These are phyloP conservation scores for Suhomyces panamericanus DNA, from an alignment of 1,139 yeast genomes.

Conservation along the genomic window DNA sequence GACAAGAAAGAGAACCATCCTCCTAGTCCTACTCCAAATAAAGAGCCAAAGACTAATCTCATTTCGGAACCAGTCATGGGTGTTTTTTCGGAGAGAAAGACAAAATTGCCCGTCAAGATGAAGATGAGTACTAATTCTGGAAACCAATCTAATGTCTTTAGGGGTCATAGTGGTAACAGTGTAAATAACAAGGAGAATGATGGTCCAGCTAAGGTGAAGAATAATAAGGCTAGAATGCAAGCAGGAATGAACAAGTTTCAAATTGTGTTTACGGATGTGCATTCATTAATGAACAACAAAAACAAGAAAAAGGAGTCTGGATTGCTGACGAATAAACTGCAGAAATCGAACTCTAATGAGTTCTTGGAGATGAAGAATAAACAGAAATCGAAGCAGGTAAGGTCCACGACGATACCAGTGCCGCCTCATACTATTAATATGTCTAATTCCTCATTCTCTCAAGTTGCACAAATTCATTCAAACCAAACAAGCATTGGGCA, in stretches of 20 bases:
- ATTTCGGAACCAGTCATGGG: slow-evolving; percentile 44
- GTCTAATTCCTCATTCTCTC: not conserved
- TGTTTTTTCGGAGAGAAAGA: slow-evolving; percentile 37
- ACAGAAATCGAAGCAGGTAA: slow-evolving; percentile 3
- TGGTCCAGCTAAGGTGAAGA: slow-evolving; percentile 8
- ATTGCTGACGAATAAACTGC: not conserved
- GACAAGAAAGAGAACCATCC: slow-evolving; percentile 21
- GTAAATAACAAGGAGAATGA: slow-evolving; percentile 20
- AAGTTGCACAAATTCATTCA: slow-evolving; percentile 1
- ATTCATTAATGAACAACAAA: slow-evolving; percentile 42
- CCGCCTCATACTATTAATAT: slow-evolving; percentile 1
- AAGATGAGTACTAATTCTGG: slow-evolving; percentile 1
- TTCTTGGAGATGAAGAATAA: slow-evolving; percentile 1
- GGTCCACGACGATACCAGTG: slow-evolving; percentile 12
- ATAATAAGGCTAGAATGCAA: slow-evolving; percentile 38
- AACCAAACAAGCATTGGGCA: slow-evolving; percentile 10
- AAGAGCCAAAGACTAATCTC: slow-evolving; percentile 20
- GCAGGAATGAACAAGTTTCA: slow-evolving; percentile 53
- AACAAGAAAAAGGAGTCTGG: slow-evolving; percentile 24
- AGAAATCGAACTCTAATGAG: not conserved
- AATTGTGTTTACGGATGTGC: slow-evolving; percentile 53
- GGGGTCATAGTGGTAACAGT: slow-evolving; percentile 13
- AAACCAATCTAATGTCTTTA: slow-evolving; percentile 10
- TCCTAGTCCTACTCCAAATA: slow-evolving; percentile 46
- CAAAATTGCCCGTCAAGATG: slow-evolving; percentile 5